These are phyloP conservation scores for Leptographium procerum DNA, from an alignment of 2,329 filamentous ascomycete species.

Conservation along the genomic window DNA sequence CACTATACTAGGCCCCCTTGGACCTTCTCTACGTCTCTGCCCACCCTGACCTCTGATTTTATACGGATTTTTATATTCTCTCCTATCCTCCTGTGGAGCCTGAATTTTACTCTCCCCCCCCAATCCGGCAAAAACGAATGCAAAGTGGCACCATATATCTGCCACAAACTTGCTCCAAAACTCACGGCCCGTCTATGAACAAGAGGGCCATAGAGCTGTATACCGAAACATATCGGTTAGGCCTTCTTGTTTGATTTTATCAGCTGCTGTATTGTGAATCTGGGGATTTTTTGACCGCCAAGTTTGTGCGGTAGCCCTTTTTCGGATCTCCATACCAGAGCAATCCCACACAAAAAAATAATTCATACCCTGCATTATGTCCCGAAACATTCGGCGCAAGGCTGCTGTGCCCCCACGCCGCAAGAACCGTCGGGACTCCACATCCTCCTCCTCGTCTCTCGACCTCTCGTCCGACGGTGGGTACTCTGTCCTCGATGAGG, in stretches of 20 bases:
- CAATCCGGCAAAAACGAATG: too few species aligned
- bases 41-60: neutral
- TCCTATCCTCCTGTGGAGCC: neutral
- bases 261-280: conserved; percentile 9
- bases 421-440: conserved; percentile 38
- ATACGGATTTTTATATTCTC: neutral
- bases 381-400: conserved; percentile 42
- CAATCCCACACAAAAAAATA: neutral
- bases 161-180: neutral
- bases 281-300: conserved; percentile 19
- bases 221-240: neutral
- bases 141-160: neutral
- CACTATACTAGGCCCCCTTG: neutral
- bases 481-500: conserved; percentile 67
- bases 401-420: conserved; percentile 26
- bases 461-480: conserved; percentile 56
- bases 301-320: conserved; percentile 18
- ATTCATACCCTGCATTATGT: conserved; percentile 28
- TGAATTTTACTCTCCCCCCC: neutral
- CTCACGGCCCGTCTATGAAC: neutral
- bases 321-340: neutral
- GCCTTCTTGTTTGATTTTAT: neutral
- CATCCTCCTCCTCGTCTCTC: conserved; percentile 44
- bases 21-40: neutral
- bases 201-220: neutral